Evolutionary conservation across 2,329 filamentous ascomycete genomes (phyloP).

Genomic region (Nigrograna mackinnonii): DNA sequence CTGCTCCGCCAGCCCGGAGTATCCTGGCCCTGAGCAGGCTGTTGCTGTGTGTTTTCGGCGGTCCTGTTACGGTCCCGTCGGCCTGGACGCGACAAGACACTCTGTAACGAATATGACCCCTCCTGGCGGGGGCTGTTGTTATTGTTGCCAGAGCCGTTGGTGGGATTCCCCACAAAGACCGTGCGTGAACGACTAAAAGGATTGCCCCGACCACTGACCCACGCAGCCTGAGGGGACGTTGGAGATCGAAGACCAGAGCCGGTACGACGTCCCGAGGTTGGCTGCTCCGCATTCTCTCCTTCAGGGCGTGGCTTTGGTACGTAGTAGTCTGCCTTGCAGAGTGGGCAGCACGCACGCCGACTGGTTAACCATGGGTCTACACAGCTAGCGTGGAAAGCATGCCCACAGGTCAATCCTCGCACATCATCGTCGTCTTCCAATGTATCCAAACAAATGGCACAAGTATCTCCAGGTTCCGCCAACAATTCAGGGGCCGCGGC

Average conservation of each 20-base stretch:
- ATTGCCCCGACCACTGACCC: conserved; percentile 31
- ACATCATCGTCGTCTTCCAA: conserved; percentile 96
- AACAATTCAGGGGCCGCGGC: conserved; percentile 81
- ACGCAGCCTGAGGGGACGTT: conserved; percentile 33
- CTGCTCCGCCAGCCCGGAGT: conserved; percentile 29
- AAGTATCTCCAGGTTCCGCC: conserved; percentile 83
- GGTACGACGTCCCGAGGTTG: conserved; percentile 28
- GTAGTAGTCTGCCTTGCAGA: conserved; percentile 98
- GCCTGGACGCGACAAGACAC: conserved; percentile 26
- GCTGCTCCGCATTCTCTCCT: conserved; percentile 42
- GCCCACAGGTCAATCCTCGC: conserved; percentile 91
- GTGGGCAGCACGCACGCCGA: conserved; percentile 89
- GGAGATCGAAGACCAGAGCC: conserved; percentile 33
- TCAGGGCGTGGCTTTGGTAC: conserved; percentile 84
- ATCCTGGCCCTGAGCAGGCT: conserved; percentile 9
- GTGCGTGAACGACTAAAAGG: conserved; percentile 38
- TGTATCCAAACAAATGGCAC: conserved; percentile 93
- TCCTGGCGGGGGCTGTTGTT: conserved; percentile 10
- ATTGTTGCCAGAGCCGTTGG: conserved; percentile 5
- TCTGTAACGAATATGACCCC: conserved; percentile 17
- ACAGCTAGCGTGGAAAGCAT: conserved; percentile 95
- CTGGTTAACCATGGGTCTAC: conserved; percentile 97
- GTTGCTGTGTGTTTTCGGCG: conserved; percentile 9
- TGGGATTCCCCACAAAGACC: conserved; percentile 20
- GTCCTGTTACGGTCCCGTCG: conserved; percentile 23